Base-by-base conservation (phyloP, 345 rosid genomes). In the Syzygium grande region DNA sequence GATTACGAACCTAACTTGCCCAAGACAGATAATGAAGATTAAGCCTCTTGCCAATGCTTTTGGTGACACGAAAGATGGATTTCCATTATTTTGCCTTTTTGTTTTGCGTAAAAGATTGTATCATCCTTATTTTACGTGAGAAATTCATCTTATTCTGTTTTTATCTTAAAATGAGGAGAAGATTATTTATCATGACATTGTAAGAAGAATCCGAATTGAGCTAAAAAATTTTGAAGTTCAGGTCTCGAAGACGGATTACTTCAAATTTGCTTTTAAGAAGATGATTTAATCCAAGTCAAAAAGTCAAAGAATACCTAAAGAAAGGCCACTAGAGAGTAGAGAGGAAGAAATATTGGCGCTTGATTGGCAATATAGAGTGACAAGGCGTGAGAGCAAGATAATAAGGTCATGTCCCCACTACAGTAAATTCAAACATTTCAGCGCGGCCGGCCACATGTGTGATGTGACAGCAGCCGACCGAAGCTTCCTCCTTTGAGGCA, bases 1-100 rank as follows among this genome's bases (percentile, higher is more conserved):
- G 86, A 55, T 38, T 89, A 86, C 86, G 89, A 87, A 30, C 41
- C 87, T 78, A 56, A 68, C 85, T 68, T 41, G 23, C 59, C 4
- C 15, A 25, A 9, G 54, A 38, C 79, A 8, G 73, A 22, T 13
- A 5, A 59, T 23, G 85, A n/a, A 61, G 53, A 53, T 46, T 38
- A 5, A 87, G 65, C 61, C 43, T 68, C 79, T 68, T 68, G 79
- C 79, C 17, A 25, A 68, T 34, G 79, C 79, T 68, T 30, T 68
- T n/a, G 79, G 79, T 16, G 34, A 30, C 79, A 6, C 5, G 79
- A 34, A 16, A 68, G 43, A 68, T 34, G 23, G 22, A 30, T 68
- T 68, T 68, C 13, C 79, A 68, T 17, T 68, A 16, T 68, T 34
- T 17, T 23, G 10, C 46, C 0, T 68, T 16, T 68, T 30, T 16